A percentile compares a stretch with the other conserved stretches of the same genome.
phyloP scores from a whole-genome alignment of 1,139 yeast species.

The Pichia sp. region DNA sequence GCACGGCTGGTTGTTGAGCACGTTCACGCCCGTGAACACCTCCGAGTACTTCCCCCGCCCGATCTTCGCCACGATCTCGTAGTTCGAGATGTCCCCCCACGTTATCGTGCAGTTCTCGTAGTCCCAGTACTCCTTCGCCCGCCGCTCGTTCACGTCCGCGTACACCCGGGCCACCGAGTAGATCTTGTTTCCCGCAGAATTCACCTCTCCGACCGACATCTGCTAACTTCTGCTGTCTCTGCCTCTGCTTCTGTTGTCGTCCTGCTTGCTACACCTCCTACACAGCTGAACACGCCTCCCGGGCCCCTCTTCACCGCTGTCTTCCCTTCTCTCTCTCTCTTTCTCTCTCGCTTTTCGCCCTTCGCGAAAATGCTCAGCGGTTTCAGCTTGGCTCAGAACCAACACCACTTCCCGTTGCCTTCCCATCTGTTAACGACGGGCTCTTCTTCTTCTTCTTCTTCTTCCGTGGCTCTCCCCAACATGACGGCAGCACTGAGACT shows the following conservation, averaged over 20 bases:
- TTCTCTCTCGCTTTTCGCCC: neutral
- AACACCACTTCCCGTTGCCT: conserved; percentile 30
- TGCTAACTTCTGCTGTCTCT: neutral
- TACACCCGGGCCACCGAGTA: conserved; percentile 83
- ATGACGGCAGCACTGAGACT: conserved; percentile 5
- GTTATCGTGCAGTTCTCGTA: conserved; percentile 57
- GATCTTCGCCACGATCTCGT: conserved; percentile 86
- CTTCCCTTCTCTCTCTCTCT: neutral
- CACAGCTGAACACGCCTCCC: too few species aligned
- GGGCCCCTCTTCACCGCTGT: too few species aligned
- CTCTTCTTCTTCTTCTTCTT: neutral
- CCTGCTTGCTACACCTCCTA: too few species aligned
- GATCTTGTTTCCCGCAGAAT: conserved; percentile 25
- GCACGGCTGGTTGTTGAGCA: conserved; percentile 50
- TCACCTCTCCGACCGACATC: conserved; percentile 7
- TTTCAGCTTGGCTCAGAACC: conserved; percentile 28
- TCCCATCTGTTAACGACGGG: conserved; percentile 21
- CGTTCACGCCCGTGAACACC: conserved; percentile 79
- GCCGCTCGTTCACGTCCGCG: conserved; percentile 74
- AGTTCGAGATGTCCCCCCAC: conserved; percentile 69
- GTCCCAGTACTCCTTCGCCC: conserved; percentile 92
- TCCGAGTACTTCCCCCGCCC: conserved; percentile 98
- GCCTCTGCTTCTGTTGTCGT: neutral
- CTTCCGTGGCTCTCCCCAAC: neutral
- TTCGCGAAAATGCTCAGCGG: neutral